A percentile compares a stretch with the other conserved stretches of the same genome.
Conservation (phyloP, 2,329 filamentous ascomycete species). For the Emergomyces orientalis region DNA sequence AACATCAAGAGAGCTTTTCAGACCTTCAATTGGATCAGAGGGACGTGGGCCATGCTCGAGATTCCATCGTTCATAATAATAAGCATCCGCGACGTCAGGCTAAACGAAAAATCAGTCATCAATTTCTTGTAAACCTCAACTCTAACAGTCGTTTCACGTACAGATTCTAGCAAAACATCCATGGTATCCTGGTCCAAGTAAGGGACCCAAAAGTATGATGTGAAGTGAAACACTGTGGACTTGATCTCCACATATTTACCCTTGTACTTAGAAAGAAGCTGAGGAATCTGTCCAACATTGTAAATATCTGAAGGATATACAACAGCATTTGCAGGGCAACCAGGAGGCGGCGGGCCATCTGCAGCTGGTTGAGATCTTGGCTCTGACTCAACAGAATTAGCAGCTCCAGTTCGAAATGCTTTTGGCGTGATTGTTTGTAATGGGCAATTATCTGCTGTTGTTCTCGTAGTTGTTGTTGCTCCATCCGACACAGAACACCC, state of each 20-base stretch:
- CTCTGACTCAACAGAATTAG: neutral
- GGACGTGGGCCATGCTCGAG: neutral
- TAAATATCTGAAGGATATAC: neutral
- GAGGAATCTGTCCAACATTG: neutral
- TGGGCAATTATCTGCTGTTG: neutral
- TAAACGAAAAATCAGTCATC: neutral
- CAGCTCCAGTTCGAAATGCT: neutral
- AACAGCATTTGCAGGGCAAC: neutral
- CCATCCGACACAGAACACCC: too few species aligned
- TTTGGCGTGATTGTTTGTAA: too few species aligned
- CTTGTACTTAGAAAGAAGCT: neutral
- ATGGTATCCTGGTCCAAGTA: neutral
- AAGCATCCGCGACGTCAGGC: neutral
- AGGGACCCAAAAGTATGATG: neutral
- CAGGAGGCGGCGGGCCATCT: neutral
- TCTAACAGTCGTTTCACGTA: neutral
- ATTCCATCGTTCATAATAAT: neutral
- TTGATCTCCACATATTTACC: constrained; percentile 1
- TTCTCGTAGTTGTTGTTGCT: too few species aligned
- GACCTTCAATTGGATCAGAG: too few species aligned
- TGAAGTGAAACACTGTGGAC: neutral
- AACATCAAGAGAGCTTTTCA: too few species aligned
- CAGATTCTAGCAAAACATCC: neutral
- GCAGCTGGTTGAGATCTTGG: neutral
- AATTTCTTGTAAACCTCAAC: neutral